A percentile compares a stretch with the other conserved stretches of the same genome.
These are phyloP conservation scores for Talaromyces sp. DNA, from an alignment of 2,329 filamentous ascomycete species.

Conservation along the genomic window DNA sequence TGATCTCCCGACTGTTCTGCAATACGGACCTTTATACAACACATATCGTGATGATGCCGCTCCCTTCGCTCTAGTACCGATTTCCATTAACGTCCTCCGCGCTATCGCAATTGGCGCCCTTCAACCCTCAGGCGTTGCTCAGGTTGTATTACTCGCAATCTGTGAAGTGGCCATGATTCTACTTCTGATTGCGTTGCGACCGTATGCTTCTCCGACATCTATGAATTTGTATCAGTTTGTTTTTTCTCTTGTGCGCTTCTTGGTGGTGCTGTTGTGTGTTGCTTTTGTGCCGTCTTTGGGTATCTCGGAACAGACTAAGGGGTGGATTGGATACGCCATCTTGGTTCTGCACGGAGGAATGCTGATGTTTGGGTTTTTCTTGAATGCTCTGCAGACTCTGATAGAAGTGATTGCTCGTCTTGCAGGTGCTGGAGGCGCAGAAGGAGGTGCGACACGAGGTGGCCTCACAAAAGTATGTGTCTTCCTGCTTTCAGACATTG, in stretches of 20 bases:
- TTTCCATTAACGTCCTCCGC: conserved; percentile 76
- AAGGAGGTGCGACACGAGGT: conserved; percentile 64
- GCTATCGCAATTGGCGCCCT: conserved; percentile 89
- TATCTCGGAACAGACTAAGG: conserved; percentile 71
- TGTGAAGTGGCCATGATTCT: conserved; percentile 89
- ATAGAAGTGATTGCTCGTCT: conserved; percentile 81
- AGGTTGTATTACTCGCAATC: conserved; percentile 85
- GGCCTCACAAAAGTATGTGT: conserved; percentile 68
- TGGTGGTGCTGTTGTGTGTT: conserved; percentile 70
- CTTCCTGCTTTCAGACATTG: not conserved
- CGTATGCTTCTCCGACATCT: conserved; percentile 83
- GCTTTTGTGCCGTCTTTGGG: conserved; percentile 79
- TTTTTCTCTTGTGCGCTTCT: conserved; percentile 71
- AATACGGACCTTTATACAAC: conserved; percentile 93
- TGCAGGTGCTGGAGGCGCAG: conserved; percentile 74
- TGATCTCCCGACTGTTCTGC: conserved; percentile 79
- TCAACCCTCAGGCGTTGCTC: conserved; percentile 86
- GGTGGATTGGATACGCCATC: conserved; percentile 94
- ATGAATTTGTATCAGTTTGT: conserved; percentile 96
- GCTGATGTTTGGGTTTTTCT: conserved; percentile 83
- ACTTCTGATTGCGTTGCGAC: conserved; percentile 81
- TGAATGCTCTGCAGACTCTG: conserved; percentile 85
- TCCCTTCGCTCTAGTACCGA: conserved; percentile 80
- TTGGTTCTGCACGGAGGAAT: conserved; percentile 79
- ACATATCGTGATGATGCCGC: conserved; percentile 93